These are phyloP conservation scores for Viola odorata DNA, from an alignment of 345 rosid species.

Conservation along the genomic window DNA sequence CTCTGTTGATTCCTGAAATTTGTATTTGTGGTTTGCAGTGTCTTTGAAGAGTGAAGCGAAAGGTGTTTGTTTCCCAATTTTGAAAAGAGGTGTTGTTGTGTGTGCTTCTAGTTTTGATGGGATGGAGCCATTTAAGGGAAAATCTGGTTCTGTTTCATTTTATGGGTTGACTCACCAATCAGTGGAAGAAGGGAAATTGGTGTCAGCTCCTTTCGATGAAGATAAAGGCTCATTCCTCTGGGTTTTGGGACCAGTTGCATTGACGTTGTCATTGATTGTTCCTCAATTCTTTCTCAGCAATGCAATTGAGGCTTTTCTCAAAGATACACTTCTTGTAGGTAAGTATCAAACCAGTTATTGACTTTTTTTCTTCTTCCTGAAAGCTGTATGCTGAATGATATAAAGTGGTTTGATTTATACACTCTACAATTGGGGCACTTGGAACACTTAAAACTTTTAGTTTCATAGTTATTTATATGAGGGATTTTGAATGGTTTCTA, in stretches of 20 bases:
- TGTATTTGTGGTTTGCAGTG: slow-evolving; percentile 15
- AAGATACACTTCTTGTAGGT: slow-evolving; percentile 52
- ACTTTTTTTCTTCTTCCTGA: neutral
- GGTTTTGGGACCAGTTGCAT: slow-evolving; percentile 63
- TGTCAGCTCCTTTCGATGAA: slow-evolving; percentile 63
- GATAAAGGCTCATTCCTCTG: slow-evolving; percentile 63
- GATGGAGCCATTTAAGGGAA: slow-evolving; percentile 62
- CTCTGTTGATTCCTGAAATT: no score
- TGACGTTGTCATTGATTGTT: slow-evolving; percentile 57
- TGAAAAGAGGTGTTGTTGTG: slow-evolving; percentile 23
- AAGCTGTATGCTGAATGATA: no score
- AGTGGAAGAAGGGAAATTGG: slow-evolving; percentile 61
- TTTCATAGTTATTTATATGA: neutral
- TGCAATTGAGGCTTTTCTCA: slow-evolving; percentile 44
- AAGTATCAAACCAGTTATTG: neutral
- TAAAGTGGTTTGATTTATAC: neutral
- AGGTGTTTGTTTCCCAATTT: slow-evolving; percentile 3
- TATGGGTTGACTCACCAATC: slow-evolving; percentile 65
- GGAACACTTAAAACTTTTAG: neutral
- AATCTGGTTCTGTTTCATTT: slow-evolving; percentile 79
- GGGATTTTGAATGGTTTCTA: no score
- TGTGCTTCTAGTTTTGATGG: slow-evolving; percentile 36
- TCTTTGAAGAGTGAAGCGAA: slow-evolving; percentile 10
- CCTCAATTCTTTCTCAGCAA: slow-evolving; percentile 65
- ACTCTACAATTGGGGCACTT: neutral